A percentile compares a stretch with the other conserved stretches of the same genome.
Conservation (phyloP, 75 land plant species). For the Pinus tabuliformis region DNA sequence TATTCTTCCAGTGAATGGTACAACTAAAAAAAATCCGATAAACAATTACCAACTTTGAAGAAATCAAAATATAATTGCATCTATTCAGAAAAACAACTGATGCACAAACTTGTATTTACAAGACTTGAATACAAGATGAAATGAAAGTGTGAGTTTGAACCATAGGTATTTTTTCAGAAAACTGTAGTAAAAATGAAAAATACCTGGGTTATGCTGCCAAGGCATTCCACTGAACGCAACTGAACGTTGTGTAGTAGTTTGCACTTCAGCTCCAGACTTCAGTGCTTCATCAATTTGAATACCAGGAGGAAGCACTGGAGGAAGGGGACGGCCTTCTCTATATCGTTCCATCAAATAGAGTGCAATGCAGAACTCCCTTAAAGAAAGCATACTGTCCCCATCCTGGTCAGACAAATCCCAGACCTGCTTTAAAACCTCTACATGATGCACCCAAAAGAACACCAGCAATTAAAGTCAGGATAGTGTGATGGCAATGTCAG, state of each 20-base stretch:
- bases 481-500: background rate
- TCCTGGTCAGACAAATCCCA: slow-evolving; percentile 98
- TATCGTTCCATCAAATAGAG: slow-evolving; percentile 90
- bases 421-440: slow-evolving; percentile 96
- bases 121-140: background rate
- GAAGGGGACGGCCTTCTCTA: slow-evolving; percentile 80
- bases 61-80: background rate
- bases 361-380: slow-evolving; percentile 85
- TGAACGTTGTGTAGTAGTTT: slow-evolving; percentile 28
- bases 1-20: background rate
- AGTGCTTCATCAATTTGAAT: slow-evolving; percentile 63
- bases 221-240: slow-evolving; percentile 38
- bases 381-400: slow-evolving; percentile 91
- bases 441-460: slow-evolving; percentile 8
- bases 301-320: slow-evolving; percentile 62
- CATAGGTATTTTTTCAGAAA: background rate
- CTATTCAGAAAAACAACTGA: background rate
- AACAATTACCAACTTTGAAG: background rate
- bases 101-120: background rate
- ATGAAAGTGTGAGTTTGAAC: background rate
- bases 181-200: background rate
- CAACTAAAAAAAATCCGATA: background rate
- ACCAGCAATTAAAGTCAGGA: background rate
- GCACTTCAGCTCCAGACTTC: slow-evolving; percentile 29
- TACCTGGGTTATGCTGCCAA: slow-evolving; percentile 57